A percentile compares a stretch with the other conserved stretches of the same genome.
Conservation (phyloP, 1,139 yeast genomes). For the Tardiomyces depauwii region DNA sequence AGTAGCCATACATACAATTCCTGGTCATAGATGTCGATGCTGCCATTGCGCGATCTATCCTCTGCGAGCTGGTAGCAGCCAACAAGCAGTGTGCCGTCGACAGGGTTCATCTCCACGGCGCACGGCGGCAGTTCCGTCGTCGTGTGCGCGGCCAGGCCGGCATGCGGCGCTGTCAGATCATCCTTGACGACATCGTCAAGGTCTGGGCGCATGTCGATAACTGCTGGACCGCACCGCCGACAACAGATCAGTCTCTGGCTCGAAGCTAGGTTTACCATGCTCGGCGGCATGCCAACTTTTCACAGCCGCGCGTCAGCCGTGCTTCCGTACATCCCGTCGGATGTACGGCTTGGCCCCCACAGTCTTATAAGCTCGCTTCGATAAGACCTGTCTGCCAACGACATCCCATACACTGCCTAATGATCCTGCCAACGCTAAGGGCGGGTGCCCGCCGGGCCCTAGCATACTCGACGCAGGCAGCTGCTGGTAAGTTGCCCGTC, state of each 20-base stretch:
- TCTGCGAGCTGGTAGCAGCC: slow-evolving; percentile 74
- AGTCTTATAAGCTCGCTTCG: no score
- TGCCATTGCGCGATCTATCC: slow-evolving; percentile 52
- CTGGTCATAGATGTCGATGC: slow-evolving; percentile 61
- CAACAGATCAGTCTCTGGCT: no score
- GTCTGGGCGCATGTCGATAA: background rate
- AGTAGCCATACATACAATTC: slow-evolving; percentile 22
- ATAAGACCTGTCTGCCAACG: no score
- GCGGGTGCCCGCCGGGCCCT: background rate
- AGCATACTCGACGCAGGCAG: background rate
- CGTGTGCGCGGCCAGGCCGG: background rate
- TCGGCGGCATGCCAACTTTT: no score
- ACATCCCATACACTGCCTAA: background rate
- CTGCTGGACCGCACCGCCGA: no score
- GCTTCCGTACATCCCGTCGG: no score
- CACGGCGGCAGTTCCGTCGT: slow-evolving; percentile 69
- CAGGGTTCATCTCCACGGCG: slow-evolving; percentile 51
- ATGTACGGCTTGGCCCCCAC: no score
- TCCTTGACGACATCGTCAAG: background rate
- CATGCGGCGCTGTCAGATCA: background rate
- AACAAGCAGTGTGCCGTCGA: slow-evolving; percentile 36
- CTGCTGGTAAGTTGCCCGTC: background rate
- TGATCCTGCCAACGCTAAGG: background rate
- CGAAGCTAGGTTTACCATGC: no score
- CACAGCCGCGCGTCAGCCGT: no score